These are phyloP conservation scores for Pythium plurisporium DNA, from an alignment of 352 stramenopile genomes.

Conservation along the genomic window DNA sequence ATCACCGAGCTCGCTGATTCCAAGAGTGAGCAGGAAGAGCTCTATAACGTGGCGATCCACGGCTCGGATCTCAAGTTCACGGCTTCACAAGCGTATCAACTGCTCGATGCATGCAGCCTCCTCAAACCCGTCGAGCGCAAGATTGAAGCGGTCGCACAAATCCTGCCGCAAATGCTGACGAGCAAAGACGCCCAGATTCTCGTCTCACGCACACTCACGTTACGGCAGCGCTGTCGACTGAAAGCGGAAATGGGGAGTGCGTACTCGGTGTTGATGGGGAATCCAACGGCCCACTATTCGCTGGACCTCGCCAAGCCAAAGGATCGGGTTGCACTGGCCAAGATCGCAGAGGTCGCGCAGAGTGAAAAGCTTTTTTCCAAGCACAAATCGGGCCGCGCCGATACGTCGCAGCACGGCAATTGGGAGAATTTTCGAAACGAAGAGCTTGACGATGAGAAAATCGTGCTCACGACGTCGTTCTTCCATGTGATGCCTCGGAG, in stretches of 20 bases:
- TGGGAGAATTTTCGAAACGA: slow-evolving; percentile 93
- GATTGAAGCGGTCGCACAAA: slow-evolving; percentile 61
- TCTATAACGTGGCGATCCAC: slow-evolving; percentile 72
- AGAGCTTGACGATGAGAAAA: slow-evolving; percentile 60
- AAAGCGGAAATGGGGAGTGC: slow-evolving; percentile 79
- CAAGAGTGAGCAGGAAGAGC: slow-evolving; percentile 66
- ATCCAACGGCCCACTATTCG: slow-evolving; percentile 77
- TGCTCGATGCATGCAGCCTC: slow-evolving; percentile 74
- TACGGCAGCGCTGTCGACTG: slow-evolving; percentile 69
- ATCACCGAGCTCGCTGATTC: slow-evolving; percentile 44
- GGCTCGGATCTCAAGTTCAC: slow-evolving; percentile 82
- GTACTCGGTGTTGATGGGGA: slow-evolving; percentile 81
- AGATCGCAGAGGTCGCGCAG: slow-evolving; percentile 83
- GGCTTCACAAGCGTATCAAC: slow-evolving; percentile 65
- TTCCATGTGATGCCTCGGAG: slow-evolving; percentile 66
- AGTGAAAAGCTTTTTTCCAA: slow-evolving; percentile 78
- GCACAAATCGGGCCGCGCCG: slow-evolving; percentile 38
- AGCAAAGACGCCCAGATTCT: slow-evolving; percentile 69
- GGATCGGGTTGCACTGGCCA: slow-evolving; percentile 65
- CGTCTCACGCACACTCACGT: slow-evolving; percentile 54
- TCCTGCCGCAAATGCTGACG: slow-evolving; percentile 85
- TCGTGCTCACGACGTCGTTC: slow-evolving; percentile 74
- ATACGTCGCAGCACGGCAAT: slow-evolving; percentile 88
- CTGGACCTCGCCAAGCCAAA: slow-evolving; percentile 76
- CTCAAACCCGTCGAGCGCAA: slow-evolving; percentile 47